phyloP scores from a whole-genome alignment of 129 eudicot species.

The Pulicaria dysenterica region DNA sequence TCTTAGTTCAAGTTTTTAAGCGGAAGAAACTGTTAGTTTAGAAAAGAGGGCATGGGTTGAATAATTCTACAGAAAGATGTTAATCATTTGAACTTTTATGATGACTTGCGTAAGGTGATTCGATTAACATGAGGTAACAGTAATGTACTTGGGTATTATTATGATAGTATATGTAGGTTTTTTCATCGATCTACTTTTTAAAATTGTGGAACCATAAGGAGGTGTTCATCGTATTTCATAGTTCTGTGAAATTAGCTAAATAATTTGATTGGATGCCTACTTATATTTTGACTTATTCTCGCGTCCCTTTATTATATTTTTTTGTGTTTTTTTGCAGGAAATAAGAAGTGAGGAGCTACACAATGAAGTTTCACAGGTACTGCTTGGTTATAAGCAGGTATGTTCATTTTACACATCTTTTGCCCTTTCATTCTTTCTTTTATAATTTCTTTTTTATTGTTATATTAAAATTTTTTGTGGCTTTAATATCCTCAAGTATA shows the following conservation, averaged over 20 bases:
- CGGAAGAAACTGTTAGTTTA: background rate
- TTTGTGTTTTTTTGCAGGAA: constrained; percentile 47
- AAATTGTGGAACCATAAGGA: background rate
- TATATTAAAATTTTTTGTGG: no score
- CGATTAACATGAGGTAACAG: background rate
- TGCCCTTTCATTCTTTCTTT: background rate
- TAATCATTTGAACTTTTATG: background rate
- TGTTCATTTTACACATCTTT: background rate
- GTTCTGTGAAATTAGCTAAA: background rate
- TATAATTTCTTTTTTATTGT: no score
- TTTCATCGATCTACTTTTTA: background rate
- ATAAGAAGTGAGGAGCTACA: constrained; percentile 86
- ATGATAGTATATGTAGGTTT: background rate
- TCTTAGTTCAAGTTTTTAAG: background rate
- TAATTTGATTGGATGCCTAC: background rate
- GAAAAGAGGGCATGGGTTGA: background rate
- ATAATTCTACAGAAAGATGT: background rate
- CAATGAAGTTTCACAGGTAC: constrained; percentile 81
- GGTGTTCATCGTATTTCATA: background rate
- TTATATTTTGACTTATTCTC: constrained; percentile 5
- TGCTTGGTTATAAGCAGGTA: constrained; percentile 95
- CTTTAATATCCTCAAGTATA: no score
- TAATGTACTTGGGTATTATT: background rate
- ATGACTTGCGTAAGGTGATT: background rate
- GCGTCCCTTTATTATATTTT: background rate